Conservation (phyloP, 805 yeast genomes). For the Candida montana region DNA sequence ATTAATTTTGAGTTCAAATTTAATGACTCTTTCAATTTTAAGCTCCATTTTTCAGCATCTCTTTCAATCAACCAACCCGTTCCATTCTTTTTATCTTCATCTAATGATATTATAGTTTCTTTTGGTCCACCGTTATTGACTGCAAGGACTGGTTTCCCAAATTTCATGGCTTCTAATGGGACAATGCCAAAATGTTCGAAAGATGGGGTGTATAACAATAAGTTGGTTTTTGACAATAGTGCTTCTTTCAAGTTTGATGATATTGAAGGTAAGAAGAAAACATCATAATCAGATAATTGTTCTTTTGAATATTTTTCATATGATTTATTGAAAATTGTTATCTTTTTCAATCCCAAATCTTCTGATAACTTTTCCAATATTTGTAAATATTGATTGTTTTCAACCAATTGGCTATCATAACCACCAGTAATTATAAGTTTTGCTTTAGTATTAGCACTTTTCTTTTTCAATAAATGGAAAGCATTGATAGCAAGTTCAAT, state of each 20-base stretch:
- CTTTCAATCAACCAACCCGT: constrained; percentile 62
- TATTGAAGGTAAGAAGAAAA: constrained; percentile 79
- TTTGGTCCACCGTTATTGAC: constrained; percentile 89
- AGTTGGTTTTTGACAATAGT: constrained; percentile 49
- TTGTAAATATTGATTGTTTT: constrained; percentile 66
- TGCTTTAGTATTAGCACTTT: constrained; percentile 24
- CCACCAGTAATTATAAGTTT: constrained; percentile 85
- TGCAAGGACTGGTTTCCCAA: constrained; percentile 79
- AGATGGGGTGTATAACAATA: constrained; percentile 83
- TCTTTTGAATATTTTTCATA: constrained; percentile 17
- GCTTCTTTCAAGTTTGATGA: constrained; percentile 58
- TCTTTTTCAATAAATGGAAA: constrained; percentile 40
- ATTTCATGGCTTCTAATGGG: constrained; percentile 90
- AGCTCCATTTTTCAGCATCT: constrained; percentile 49
- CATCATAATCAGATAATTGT: constrained; percentile 30
- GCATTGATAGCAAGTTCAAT: constrained; percentile 72
- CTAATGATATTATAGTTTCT: constrained; percentile 52
- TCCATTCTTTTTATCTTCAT: constrained; percentile 31
- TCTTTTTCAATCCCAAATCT: constrained; percentile 37
- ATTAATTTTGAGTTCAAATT: constrained; percentile 18
- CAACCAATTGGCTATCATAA: constrained; percentile 68
- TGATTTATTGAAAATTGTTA: constrained; percentile 35
- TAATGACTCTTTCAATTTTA: constrained; percentile 38
- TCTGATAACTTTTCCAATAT: constrained; percentile 52
- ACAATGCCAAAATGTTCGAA: constrained; percentile 97